Evolutionary conservation across 495 filamentous ascomycete species (phyloP).

Genomic region (Tuber magnatum): DNA sequence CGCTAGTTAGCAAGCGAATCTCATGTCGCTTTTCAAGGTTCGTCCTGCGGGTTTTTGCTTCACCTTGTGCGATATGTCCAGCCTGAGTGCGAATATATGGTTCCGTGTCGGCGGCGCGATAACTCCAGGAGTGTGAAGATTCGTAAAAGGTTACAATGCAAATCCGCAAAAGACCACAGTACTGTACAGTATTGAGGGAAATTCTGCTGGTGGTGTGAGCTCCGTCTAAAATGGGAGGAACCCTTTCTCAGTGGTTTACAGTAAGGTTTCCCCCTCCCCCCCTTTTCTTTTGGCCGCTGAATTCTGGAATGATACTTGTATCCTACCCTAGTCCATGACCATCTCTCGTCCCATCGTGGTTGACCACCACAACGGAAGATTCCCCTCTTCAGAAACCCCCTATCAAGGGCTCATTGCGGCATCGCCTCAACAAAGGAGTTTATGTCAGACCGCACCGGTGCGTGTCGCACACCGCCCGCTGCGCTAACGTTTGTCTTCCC

Average conservation of each 20-base stretch:
- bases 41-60: background rate
- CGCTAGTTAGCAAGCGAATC: conserved; percentile 12
- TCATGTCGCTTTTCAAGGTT: background rate
- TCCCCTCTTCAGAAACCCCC: conserved; percentile 14
- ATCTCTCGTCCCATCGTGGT: background rate
- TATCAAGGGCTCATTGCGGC: background rate
- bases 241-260: background rate
- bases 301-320: background rate
- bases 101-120: background rate
- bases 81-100: background rate
- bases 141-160: background rate
- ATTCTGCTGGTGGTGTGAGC: background rate
- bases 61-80: background rate
- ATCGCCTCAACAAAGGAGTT: conserved; percentile 8
- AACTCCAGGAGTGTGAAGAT: background rate
- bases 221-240: background rate
- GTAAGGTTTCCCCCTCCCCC: background rate
- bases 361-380: conserved; percentile 12
- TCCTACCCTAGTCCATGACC: background rate
- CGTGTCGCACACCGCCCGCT: conserved; percentile 17
- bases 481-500: conserved; percentile 17
- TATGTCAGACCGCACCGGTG: background rate
- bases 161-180: conserved; percentile 2
- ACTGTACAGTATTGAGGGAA: conserved; percentile 6
- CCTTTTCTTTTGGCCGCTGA: background rate